A percentile compares a stretch with the other conserved stretches of the same genome.
These are phyloP conservation scores for Emergomyces orientalis DNA, from an alignment of 2,329 filamentous ascomycete genomes.

Conservation along the genomic window DNA sequence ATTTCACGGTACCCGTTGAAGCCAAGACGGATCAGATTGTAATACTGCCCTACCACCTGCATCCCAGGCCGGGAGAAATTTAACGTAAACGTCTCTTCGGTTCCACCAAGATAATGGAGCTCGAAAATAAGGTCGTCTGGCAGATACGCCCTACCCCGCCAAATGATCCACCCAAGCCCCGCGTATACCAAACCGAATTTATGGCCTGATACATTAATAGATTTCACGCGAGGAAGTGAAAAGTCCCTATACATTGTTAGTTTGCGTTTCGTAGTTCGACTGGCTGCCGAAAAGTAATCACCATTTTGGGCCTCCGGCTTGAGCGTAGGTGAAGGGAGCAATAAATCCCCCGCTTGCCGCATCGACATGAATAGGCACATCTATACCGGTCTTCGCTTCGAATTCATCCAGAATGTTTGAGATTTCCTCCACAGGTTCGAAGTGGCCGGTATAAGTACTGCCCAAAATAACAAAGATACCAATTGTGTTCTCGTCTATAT, in stretches of 20 bases:
- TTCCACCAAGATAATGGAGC: constrained; percentile 62
- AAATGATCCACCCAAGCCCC: constrained; percentile 62
- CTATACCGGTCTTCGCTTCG: constrained; percentile 50
- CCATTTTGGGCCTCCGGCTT: constrained; percentile 47
- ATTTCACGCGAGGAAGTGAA: constrained; percentile 30
- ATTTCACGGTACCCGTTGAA: constrained; percentile 54
- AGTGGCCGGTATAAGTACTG: constrained; percentile 65
- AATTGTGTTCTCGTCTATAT: constrained; percentile 67
- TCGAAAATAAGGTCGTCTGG: constrained; percentile 62
- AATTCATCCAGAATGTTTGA: constrained; percentile 55
- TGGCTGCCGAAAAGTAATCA: constrained; percentile 22
- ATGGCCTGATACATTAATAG: constrained; percentile 51
- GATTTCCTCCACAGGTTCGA: constrained; percentile 61
- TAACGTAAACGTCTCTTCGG: constrained; percentile 59
- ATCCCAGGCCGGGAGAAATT: constrained; percentile 64
- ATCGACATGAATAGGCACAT: constrained; percentile 53
- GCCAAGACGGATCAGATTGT: constrained; percentile 62
- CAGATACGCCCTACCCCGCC: constrained; percentile 55
- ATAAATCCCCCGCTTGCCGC: constrained; percentile 37
- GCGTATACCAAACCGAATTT: constrained; percentile 52
- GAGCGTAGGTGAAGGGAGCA: constrained; percentile 34
- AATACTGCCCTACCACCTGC: constrained; percentile 63
- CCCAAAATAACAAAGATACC: constrained; percentile 66
- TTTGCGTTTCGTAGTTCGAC: neutral
- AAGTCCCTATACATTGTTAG: constrained; percentile 31